Conservation (phyloP, 2,329 filamentous ascomycete genomes). For the Malbranchea cinnamomea region DNA sequence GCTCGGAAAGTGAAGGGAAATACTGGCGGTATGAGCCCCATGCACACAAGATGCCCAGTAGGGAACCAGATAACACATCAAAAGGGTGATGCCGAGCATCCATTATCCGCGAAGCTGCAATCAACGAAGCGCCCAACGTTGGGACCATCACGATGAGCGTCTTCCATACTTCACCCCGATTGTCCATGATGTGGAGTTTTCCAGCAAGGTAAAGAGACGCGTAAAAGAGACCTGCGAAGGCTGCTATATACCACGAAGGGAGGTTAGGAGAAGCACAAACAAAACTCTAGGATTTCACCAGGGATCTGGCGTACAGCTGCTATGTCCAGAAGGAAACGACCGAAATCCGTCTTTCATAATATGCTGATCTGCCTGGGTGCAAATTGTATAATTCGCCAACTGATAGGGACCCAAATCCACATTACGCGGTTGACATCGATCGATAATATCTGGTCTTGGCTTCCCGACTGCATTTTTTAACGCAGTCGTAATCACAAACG, state of each 20-base stretch:
- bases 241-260: slow-evolving; percentile 23
- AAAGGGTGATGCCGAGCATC: slow-evolving; percentile 47
- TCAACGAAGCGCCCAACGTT: slow-evolving; percentile 37
- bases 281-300: slow-evolving; percentile 10
- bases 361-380: slow-evolving; percentile 33
- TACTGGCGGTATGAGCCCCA: slow-evolving; percentile 43
- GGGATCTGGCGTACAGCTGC: slow-evolving; percentile 30
- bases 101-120: slow-evolving; percentile 45
- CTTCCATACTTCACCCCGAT: slow-evolving; percentile 46
- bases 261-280: slow-evolving; percentile 1
- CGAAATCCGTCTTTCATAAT: slow-evolving; percentile 45
- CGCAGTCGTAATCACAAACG: slow-evolving; percentile 42
- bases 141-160: slow-evolving; percentile 39
- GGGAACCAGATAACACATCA: slow-evolving; percentile 41
- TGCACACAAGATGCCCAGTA: slow-evolving; percentile 38
- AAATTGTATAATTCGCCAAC: slow-evolving; percentile 35
- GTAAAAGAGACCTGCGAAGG: slow-evolving; percentile 45
- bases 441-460: slow-evolving; percentile 44
- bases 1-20: slow-evolving; percentile 40
- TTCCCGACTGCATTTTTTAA: slow-evolving; percentile 46
- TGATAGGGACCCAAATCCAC: slow-evolving; percentile 25
- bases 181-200: slow-evolving; percentile 45
- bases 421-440: slow-evolving; percentile 33
- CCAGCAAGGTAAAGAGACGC: slow-evolving; percentile 45
- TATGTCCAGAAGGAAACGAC: slow-evolving; percentile 43